phyloP scores from a whole-genome alignment of 1,284 basidiomycete species.

The Ceratobasidium sp. region DNA sequence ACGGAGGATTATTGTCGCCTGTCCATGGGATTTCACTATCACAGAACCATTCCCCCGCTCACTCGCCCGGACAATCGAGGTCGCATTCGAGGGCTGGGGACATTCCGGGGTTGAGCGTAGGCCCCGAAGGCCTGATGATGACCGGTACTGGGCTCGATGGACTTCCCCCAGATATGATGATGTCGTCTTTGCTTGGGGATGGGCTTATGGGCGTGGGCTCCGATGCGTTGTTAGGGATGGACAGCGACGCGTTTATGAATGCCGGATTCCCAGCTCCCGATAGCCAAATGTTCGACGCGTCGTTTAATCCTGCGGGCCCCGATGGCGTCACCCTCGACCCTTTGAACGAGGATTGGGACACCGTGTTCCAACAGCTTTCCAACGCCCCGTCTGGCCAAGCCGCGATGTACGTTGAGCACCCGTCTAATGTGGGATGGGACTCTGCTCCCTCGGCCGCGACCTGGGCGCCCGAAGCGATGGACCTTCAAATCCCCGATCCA shows the following conservation, averaged over 20 bases:
- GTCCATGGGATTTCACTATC: too few species aligned
- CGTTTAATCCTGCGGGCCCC: conserved; percentile 8
- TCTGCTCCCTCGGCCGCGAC: conserved; percentile 9
- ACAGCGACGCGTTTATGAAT: conserved; percentile 9
- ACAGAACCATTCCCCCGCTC: too few species aligned
- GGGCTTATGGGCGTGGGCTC: conserved; percentile 10
- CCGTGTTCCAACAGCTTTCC: conserved; percentile 6
- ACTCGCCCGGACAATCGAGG: conserved; percentile 2
- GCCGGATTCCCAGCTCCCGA: conserved; percentile 8
- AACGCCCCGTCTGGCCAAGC: background rate
- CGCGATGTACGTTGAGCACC: conserved; percentile 42
- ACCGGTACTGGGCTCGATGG: background rate
- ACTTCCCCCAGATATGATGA: background rate
- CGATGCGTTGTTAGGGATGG: conserved; percentile 22
- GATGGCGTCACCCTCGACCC: background rate
- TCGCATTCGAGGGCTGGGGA: conserved; percentile 12
- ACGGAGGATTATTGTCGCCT: too few species aligned
- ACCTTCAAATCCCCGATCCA: conserved; percentile 57
- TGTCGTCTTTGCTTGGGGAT: background rate
- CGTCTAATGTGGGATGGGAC: background rate
- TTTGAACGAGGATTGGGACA: background rate
- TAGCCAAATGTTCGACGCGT: conserved; percentile 30
- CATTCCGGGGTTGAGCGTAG: background rate
- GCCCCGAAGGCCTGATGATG: background rate
- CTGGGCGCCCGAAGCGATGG: conserved; percentile 54